Evolutionary conservation across 441 rosid species (phyloP), one percentile per base, ranked within the genome.

Genomic region (Pelargonium citronellum): DNA sequence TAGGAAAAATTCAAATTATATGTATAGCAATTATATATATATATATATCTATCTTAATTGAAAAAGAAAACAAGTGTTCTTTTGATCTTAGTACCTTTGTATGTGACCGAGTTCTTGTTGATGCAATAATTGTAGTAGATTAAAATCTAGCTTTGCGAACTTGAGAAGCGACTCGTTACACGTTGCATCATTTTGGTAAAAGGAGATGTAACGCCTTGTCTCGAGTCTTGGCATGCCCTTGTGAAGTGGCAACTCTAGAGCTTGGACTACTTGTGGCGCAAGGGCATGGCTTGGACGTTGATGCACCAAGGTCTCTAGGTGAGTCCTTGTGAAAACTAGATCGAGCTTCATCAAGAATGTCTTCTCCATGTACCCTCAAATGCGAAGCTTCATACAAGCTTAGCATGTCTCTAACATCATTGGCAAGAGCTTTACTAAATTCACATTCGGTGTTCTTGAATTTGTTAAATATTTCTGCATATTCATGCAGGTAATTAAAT

Each of bases 141-240:
- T 76, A 46, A 72, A 76, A 34, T 64, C 75, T 64, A 68, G 65
- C 68, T 68, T 72, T 7, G 73, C 75, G 47, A 76, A 67, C 47
- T 30, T 63, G 15, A 71, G 65, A 0, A 71, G 63, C 5, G 16
- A n/a, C 11, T 71, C 62, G 20, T 68, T 68, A 22, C 44, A 57
- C 16, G 43, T 71, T 20, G 30, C 66, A n/a, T 67, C 72, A 11
- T 71, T 55, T 17, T 67, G 43, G 60, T 75, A 76, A 60, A 68
- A 47, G 13, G 64, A 46, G 22, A 67, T 71, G 34, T 44, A 75
- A 3, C 12, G 70, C 65, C n/a, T 20, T 58, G 74, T 71, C 15
- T 66, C 64, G 1, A 70, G 3, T 61, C 67, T 76, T 13, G 60
- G 64, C 41, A 68, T 11, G 9, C 76, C 70, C n/a, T n/a, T 65